Evolutionary conservation across 2,329 filamentous ascomycete genomes (phyloP).

Genomic region (Epichloe aotearoae): DNA sequence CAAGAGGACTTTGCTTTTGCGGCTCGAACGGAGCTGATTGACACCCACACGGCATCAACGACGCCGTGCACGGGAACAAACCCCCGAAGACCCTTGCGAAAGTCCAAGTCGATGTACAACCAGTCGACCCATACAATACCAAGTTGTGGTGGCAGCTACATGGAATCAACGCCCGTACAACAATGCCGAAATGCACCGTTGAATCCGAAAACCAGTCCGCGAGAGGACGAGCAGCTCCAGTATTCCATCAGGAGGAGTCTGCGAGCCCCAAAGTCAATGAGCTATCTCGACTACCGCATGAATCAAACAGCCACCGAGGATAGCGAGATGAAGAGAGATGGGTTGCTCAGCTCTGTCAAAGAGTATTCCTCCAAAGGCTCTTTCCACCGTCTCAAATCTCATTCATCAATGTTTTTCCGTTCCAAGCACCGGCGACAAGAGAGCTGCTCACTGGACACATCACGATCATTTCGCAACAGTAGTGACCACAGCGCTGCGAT

Average conservation of each 20-base stretch:
- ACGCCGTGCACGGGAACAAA: slow-evolving; percentile 22
- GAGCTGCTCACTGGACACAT: slow-evolving; percentile 22
- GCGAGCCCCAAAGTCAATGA: slow-evolving; percentile 41
- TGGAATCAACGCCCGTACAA: slow-evolving; percentile 3
- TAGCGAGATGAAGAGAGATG: background rate
- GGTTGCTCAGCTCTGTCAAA: slow-evolving; percentile 23
- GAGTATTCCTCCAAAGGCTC: slow-evolving; percentile 22
- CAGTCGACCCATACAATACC: slow-evolving; percentile 14
- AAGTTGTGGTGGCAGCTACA: slow-evolving; percentile 1
- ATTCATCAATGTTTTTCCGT: slow-evolving; percentile 31
- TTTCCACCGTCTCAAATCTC: slow-evolving; percentile 23
- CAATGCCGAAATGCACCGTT: slow-evolving; percentile 4
- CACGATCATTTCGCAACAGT: slow-evolving; percentile 36
- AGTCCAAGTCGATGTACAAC: slow-evolving; percentile 41
- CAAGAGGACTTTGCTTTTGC: background rate
- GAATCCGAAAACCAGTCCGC: slow-evolving; percentile 6
- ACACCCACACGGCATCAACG: background rate
- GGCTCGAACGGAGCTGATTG: background rate
- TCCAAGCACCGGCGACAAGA: slow-evolving; percentile 23
- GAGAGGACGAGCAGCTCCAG: slow-evolving; percentile 17
- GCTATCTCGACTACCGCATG: slow-evolving; percentile 25
- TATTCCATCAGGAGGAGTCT: slow-evolving; percentile 12
- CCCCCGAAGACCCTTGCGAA: slow-evolving; percentile 37
- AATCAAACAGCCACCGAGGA: background rate
- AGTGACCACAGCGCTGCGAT: slow-evolving; percentile 26